A percentile compares a stretch with the other conserved stretches of the same genome.
These are phyloP conservation scores for Spathaspora girioi DNA, from an alignment of 805 yeast species.

Conservation along the genomic window DNA sequence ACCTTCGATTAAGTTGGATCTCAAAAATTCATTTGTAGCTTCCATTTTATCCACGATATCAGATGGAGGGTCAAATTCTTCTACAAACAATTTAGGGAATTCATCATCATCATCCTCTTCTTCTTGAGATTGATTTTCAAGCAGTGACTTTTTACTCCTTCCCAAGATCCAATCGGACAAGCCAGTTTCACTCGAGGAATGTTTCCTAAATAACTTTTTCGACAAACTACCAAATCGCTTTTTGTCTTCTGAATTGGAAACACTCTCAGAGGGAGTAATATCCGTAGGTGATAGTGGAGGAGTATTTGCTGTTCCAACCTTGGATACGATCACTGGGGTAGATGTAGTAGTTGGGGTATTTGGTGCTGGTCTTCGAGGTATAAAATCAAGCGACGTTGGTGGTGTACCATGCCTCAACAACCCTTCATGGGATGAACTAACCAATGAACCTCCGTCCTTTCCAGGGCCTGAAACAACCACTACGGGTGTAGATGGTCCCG, in stretches of 20 bases:
- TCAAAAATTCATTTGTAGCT: not conserved
- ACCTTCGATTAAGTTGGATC: not conserved
- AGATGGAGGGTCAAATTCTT: not conserved
- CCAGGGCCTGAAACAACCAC: not conserved
- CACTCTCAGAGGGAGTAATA: not conserved
- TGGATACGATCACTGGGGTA: not conserved
- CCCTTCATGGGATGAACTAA: not conserved
- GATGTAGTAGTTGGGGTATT: not conserved
- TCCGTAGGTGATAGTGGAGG: not conserved
- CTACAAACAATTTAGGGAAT: no score
- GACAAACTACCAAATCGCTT: not conserved
- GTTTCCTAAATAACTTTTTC: not conserved
- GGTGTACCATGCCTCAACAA: not conserved
- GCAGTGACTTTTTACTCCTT: not conserved
- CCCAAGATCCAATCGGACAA: not conserved
- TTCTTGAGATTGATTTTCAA: not conserved
- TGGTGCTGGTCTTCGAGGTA: constrained; percentile 1
- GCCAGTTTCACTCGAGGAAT: not conserved
- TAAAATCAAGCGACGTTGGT: not conserved
- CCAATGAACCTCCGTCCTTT: not conserved
- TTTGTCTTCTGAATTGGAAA: not conserved
- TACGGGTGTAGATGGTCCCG: not conserved
- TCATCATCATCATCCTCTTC: not conserved
- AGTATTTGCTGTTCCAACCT: not conserved
- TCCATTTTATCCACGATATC: not conserved